These are phyloP conservation scores for Dillenia turbinata DNA, from an alignment of 164 flowering plant genomes.

Conservation along the genomic window DNA sequence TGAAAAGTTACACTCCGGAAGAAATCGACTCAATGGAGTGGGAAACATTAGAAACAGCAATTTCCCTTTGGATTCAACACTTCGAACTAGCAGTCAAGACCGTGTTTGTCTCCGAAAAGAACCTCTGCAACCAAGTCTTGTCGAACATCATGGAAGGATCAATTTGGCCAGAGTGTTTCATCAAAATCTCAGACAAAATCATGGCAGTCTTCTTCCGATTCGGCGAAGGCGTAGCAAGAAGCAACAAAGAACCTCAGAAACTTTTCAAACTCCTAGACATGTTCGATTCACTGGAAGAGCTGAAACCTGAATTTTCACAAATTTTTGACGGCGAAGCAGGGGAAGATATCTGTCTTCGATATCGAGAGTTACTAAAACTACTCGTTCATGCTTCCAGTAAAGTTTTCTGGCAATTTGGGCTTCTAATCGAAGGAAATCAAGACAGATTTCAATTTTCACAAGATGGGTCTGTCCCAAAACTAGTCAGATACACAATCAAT, in stretches of 20 bases:
- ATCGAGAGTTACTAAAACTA: conserved; percentile 61
- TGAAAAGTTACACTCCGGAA: conserved; percentile 49
- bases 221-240: conserved; percentile 69
- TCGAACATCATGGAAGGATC: conserved; percentile 43
- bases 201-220: conserved; percentile 81
- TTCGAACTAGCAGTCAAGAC: conserved; percentile 52
- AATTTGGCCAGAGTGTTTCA: conserved; percentile 67
- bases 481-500: conserved; percentile 59
- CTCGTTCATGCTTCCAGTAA: conserved; percentile 50
- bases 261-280: conserved; percentile 74
- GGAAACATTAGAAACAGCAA: conserved; percentile 58
- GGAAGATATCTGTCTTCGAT: conserved; percentile 46
- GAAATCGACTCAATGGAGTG: conserved; percentile 72
- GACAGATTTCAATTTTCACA: conserved; percentile 54
- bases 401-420: conserved; percentile 69
- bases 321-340: conserved; percentile 64
- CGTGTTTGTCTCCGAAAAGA: conserved; percentile 55
- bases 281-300: conserved; percentile 57
- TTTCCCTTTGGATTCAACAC: conserved; percentile 62
- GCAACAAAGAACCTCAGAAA: conserved; percentile 71
- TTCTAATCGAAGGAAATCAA: conserved; percentile 61
- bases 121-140: conserved; percentile 44
- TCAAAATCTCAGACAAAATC: conserved; percentile 65
- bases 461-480: conserved; percentile 63
- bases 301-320: conserved; percentile 33